These are phyloP conservation scores for Penicillium canescens DNA, from an alignment of 495 filamentous ascomycete genomes.

Conservation along the genomic window DNA sequence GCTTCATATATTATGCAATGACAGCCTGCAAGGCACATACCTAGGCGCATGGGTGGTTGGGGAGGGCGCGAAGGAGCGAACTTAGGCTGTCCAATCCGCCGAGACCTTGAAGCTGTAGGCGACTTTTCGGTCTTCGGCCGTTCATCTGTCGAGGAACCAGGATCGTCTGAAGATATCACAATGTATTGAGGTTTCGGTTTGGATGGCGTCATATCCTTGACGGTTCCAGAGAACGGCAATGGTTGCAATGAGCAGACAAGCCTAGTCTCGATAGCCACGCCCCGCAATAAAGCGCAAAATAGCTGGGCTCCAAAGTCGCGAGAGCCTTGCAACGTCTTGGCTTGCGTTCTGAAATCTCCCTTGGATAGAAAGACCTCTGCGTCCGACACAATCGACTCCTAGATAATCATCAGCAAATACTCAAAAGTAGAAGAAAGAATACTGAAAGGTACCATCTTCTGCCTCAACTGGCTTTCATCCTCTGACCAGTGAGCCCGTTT, in stretches of 20 bases:
- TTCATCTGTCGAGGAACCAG: conserved; percentile 32
- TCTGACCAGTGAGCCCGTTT: conserved; percentile 72
- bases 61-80: conserved; percentile 32
- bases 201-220: conserved; percentile 46
- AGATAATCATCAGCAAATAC: conserved; percentile 5
- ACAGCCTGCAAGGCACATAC: conserved; percentile 3
- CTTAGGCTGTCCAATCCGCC: conserved; percentile 45
- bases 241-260: conserved; percentile 91
- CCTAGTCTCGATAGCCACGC: conserved; percentile 75
- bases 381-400: conserved; percentile 40
- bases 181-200: conserved; percentile 38
- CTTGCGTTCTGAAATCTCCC: conserved; percentile 69
- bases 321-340: conserved; percentile 67
- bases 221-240: conserved; percentile 66
- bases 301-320: conserved; percentile 88
- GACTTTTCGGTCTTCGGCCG: conserved; percentile 9
- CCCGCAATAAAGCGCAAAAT: conserved; percentile 82
- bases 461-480: conserved; percentile 56
- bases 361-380: conserved; percentile 54
- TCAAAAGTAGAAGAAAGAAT: background rate
- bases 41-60: conserved; percentile 8
- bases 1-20: background rate
- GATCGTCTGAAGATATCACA: conserved; percentile 40
- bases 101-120: conserved; percentile 19
- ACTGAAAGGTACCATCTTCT: conserved; percentile 45